phyloP scores from a whole-genome alignment of 2,329 filamentous ascomycete genomes.

The Fusarium sp. region DNA sequence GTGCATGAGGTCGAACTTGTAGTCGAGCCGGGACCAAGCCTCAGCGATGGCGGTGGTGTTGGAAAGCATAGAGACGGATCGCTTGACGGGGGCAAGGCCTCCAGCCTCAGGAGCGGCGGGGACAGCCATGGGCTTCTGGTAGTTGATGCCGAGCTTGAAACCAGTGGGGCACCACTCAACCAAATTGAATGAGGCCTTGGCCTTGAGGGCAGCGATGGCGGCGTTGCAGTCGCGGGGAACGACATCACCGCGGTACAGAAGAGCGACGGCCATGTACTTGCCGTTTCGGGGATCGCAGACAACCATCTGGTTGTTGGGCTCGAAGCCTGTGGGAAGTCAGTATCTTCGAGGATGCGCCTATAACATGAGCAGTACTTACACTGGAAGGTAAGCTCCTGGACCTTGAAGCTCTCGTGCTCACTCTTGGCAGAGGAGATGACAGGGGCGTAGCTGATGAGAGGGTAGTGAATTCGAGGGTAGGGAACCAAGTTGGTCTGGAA shows the following conservation, averaged over 20 bases:
- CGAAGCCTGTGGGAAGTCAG: conserved; percentile 64
- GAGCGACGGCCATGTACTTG: conserved; percentile 79
- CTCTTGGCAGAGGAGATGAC: conserved; percentile 78
- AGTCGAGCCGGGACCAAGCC: conserved; percentile 75
- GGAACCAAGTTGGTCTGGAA: conserved; percentile 81
- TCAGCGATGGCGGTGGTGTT: conserved; percentile 79
- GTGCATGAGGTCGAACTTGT: conserved; percentile 83
- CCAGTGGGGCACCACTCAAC: conserved; percentile 80
- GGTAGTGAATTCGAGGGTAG: conserved; percentile 78
- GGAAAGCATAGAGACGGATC: conserved; percentile 74
- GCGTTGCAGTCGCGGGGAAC: conserved; percentile 74
- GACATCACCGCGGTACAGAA: conserved; percentile 76
- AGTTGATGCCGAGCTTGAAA: conserved; percentile 80
- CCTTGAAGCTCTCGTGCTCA: conserved; percentile 87
- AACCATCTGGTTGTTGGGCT: conserved; percentile 83
- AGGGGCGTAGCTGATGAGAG: conserved; percentile 75
- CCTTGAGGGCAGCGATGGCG: conserved; percentile 72
- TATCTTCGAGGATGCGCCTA: not conserved
- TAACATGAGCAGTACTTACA: conserved; percentile 57
- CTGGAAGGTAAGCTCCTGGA: conserved; percentile 77
- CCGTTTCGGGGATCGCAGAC: conserved; percentile 77
- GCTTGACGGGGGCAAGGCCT: conserved; percentile 68
- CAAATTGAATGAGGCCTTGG: conserved; percentile 75
- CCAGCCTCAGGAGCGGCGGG: conserved; percentile 62
- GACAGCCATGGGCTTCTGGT: conserved; percentile 71